Evolutionary conservation across 2,329 filamentous ascomycete species (phyloP).

Genomic region (Xenoacremonium recifei): DNA sequence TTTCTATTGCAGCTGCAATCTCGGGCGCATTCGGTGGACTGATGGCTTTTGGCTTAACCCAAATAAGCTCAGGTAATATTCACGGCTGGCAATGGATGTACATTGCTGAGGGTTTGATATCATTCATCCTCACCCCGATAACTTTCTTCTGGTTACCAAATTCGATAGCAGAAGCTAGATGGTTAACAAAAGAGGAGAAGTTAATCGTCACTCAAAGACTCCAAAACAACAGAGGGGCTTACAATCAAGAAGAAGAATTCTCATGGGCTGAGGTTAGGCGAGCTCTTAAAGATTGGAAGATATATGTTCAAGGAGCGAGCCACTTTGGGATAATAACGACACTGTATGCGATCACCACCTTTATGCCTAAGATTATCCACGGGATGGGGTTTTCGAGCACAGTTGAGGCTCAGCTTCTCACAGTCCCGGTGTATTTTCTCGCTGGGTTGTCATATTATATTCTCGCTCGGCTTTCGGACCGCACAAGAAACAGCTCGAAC

Average conservation of each 20-base stretch:
- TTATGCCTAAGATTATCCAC: slow-evolving; percentile 26
- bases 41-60: slow-evolving; percentile 39
- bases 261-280: slow-evolving; percentile 12
- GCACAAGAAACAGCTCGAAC: slow-evolving; percentile 16
- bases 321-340: slow-evolving; percentile 28
- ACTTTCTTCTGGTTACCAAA: slow-evolving; percentile 26
- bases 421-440: slow-evolving; percentile 20
- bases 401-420: slow-evolving; percentile 30
- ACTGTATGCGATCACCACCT: slow-evolving; percentile 28
- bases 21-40: slow-evolving; percentile 42
- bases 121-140: slow-evolving; percentile 35
- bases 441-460: slow-evolving; percentile 22
- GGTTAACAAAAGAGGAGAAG: slow-evolving; percentile 14
- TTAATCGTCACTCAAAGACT: slow-evolving; percentile 17
- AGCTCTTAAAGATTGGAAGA: slow-evolving; percentile 29
- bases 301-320: slow-evolving; percentile 27
- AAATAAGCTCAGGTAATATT: slow-evolving; percentile 31
- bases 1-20: slow-evolving; percentile 39
- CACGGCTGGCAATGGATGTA: slow-evolving; percentile 27
- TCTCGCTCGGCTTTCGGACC: slow-evolving; percentile 23
- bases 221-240: slow-evolving; percentile 9
- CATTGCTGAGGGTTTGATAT: slow-evolving; percentile 36
- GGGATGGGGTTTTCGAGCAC: slow-evolving; percentile 30
- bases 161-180: slow-evolving; percentile 26
- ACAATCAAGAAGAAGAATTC: slow-evolving; percentile 13